Evolutionary conservation across 176 grass and related monocot species (phyloP), one percentile per base, ranked within the genome.

Genomic region (Avena atlantica): DNA sequence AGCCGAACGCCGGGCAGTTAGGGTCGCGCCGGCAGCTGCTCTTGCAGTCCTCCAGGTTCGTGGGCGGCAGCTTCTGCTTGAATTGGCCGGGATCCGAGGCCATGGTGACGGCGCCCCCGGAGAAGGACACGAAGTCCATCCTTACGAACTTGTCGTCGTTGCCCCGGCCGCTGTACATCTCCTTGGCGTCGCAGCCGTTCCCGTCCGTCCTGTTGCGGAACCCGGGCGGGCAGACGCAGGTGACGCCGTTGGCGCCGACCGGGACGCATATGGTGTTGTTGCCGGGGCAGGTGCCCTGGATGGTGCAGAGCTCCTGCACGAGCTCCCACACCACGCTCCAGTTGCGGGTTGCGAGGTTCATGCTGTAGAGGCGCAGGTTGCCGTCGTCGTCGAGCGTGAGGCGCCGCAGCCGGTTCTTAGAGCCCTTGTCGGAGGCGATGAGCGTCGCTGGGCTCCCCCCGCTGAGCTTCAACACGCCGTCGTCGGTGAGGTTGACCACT

Each of bases 281-380:
- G 29, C 56, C 34, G 2, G 0, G 73, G 83, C 95, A 98, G 60
- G 77, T 89, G 78, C 91, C 95, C 8, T 51, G 82, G 80, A 98
- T 95, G 45, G 51, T 86, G 91, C 95, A 95, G 62, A 92, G 89
- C 88, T 98, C 95, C 86, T 85, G 88, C 77, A 95, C 88, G 1
- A 74, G 81, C 85, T 98, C 86, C 96, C 96, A 98, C 16, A 95
- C 91, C 12, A 88, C 80, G 9, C 0, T 2, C 93, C 93, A 95
- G 19, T 0, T 0, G 16, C 85, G 47, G 0, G 5, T 49, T 1
- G 0, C 20, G 3, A 77, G 24, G 4, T 5, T 2, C 44, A 98
- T 87, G 88, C 91, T 98, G 84, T 98, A 95, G 10, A 98, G 72
- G 5, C 90, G 80, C 40, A 98, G 90, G 85, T 98, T 95, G 87